Percentiles rank a stretch among this genome's conserved stretches.
These are phyloP conservation scores for Serpula lacrymans DNA, from an alignment of 768 basidiomycete genomes.

Conservation along the genomic window DNA sequence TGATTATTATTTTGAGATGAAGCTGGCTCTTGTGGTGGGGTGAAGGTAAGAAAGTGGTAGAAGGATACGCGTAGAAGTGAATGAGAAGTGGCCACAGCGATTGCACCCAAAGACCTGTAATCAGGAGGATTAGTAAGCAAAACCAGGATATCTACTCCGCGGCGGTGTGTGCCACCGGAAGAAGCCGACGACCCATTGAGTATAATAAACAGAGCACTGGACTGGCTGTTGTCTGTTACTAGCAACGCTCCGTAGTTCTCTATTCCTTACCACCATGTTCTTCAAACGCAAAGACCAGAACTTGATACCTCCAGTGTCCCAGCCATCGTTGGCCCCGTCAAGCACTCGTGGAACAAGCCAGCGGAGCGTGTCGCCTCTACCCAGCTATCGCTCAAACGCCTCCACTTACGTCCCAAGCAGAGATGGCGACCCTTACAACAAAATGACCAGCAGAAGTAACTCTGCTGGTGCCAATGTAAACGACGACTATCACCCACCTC, in stretches of 20 bases:
- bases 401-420: slow-evolving; percentile 67
- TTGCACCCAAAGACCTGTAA: too few species aligned
- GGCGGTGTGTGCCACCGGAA: too few species aligned
- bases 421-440: slow-evolving; percentile 58
- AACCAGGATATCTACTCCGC: too few species aligned
- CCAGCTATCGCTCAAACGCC: slow-evolving; percentile 48
- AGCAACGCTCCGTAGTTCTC: slow-evolving; percentile 86
- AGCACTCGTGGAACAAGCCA: slow-evolving; percentile 24
- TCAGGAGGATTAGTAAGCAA: too few species aligned
- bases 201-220: too few species aligned
- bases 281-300: slow-evolving; percentile 66
- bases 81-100: too few species aligned
- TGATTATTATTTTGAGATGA: too few species aligned
- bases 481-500: slow-evolving; percentile 11
- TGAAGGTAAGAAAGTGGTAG: too few species aligned
- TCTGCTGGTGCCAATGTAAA: slow-evolving; percentile 24
- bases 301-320: slow-evolving; percentile 64
- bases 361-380: slow-evolving; percentile 36
- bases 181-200: too few species aligned
- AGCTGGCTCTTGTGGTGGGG: too few species aligned
- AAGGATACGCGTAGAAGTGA: too few species aligned
- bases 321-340: slow-evolving; percentile 22
- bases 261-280: slow-evolving; percentile 77
- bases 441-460: slow-evolving; percentile 18
- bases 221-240: too few species aligned